A percentile compares a stretch with the other conserved stretches of the same genome.
These are phyloP conservation scores for Plicaturopsis crispa DNA, from an alignment of 768 basidiomycete genomes.

Conservation along the genomic window DNA sequence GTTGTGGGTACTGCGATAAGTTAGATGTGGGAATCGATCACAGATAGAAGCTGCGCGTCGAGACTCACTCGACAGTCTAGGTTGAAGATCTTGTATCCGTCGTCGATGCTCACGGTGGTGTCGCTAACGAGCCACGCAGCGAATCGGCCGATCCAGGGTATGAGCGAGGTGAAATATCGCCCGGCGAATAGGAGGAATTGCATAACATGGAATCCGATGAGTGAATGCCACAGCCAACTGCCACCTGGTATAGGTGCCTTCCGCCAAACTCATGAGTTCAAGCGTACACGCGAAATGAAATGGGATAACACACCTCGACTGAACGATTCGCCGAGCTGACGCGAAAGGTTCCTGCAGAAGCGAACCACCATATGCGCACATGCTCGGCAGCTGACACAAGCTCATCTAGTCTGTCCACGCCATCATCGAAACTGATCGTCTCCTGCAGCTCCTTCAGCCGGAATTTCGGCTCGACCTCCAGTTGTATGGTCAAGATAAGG, in stretches of 20 bases:
- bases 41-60: no score
- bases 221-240: conserved; percentile 62
- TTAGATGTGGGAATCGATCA: conserved; percentile 6
- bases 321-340: conserved; percentile 73
- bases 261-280: conserved; percentile 7
- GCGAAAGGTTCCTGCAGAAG: conserved; percentile 64
- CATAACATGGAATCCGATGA: conserved; percentile 74
- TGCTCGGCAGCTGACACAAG: conserved; percentile 69
- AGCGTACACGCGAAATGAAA: conserved; percentile 5
- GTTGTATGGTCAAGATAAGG: conserved; percentile 68
- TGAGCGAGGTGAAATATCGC: conserved; percentile 54
- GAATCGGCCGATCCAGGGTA: conserved; percentile 54
- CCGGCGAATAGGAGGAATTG: conserved; percentile 81
- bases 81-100: conserved; percentile 83
- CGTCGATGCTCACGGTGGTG: conserved; percentile 58
- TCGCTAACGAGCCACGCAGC: conserved; percentile 60
- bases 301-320: conserved; percentile 48
- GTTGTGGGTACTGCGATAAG: conserved; percentile 74
- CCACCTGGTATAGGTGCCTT: conserved; percentile 46
- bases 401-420: conserved; percentile 45
- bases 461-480: conserved; percentile 80
- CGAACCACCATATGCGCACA: conserved; percentile 95
- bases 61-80: conserved; percentile 80
- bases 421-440: conserved; percentile 54
- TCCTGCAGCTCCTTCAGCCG: conserved; percentile 67